Base-by-base conservation (phyloP, 768 basidiomycete species). In the Calocera cornea region DNA sequence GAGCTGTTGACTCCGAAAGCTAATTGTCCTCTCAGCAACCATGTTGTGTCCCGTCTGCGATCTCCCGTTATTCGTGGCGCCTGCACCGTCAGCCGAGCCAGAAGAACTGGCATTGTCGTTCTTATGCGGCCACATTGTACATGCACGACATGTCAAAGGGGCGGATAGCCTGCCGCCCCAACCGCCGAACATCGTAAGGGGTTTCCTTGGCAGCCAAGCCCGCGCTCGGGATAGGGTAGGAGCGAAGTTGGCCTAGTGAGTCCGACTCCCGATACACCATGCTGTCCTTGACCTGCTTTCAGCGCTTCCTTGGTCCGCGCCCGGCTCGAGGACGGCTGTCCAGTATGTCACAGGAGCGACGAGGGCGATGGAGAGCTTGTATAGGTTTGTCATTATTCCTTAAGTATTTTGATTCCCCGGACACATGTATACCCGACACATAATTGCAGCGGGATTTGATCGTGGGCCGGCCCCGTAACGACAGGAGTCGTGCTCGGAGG, bases 71-170 rank as follows among this genome's bases (percentile, higher is more conserved):
- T 74, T 41, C 83, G 83, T 65, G 83, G 85, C 78, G 11, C 60
- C 66, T 31, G 49, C 67, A 34, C 44, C 68, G 54, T 69, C 68
- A 66, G 65, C 68, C 49, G 19, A 50, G 64, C 80, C 86, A 1
- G 83, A 87, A 49, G 79, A 83, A 2, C 78, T 91, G n/a, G 73
- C 84, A 1, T 74, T 97, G 2, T 76, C 93, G 33, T 97, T 91
- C 76, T 79, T 97, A 11, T 97, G 94, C 75, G 87, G 90, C 36
- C 94, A 97, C 73, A 83, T 89, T 54, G 88, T 93, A 0, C 94
- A 97, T 73, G 87, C 88, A 0, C 78, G 80, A 8, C 95, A 94
- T 71, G 84, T 88, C 0, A 83, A 80, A n/a, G 85, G 86, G 11
- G 82, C 81, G 3, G 85, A 86, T 40, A 78, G 84, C 1, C 78